A percentile compares a stretch with the other conserved stretches of the same genome.
Evolutionary conservation across 129 eudicot genomes (phyloP).

Genomic region (Arctium minus): DNA sequence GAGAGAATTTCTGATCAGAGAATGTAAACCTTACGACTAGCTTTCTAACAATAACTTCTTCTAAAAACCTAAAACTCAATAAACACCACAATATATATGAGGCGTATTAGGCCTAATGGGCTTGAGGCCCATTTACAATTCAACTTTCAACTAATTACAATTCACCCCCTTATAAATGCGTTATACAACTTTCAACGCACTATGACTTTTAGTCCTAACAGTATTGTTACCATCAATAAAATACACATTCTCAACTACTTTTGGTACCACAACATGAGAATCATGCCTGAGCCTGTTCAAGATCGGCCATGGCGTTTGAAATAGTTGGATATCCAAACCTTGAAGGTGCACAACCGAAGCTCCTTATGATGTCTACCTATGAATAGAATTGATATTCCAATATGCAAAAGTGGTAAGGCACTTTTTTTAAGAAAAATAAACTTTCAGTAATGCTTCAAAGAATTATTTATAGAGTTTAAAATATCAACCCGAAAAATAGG

Average conservation of each 20-base stretch:
- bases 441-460: not conserved
- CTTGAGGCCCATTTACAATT: too few relatives aligned
- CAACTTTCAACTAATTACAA: too few relatives aligned
- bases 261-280: not conserved
- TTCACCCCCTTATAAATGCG: too few relatives aligned
- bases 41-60: too few relatives aligned
- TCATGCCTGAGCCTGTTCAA: not conserved
- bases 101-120: too few relatives aligned
- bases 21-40: too few relatives aligned
- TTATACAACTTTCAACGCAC: too few relatives aligned
- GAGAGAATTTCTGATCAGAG: too few relatives aligned
- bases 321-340: not conserved
- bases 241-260: not conserved
- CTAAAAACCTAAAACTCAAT: too few relatives aligned
- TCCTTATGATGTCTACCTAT: not conserved
- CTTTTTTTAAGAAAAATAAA: not conserved
- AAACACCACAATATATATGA: too few relatives aligned
- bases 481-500: not conserved
- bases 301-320: not conserved
- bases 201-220: too few relatives aligned
- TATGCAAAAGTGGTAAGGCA: not conserved
- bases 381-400: too few relatives aligned
- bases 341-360: not conserved
- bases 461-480: not conserved
- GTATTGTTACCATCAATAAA: not conserved